These are phyloP conservation scores for Quercus glauca DNA, from an alignment of 306 rosid genomes.

Conservation along the genomic window DNA sequence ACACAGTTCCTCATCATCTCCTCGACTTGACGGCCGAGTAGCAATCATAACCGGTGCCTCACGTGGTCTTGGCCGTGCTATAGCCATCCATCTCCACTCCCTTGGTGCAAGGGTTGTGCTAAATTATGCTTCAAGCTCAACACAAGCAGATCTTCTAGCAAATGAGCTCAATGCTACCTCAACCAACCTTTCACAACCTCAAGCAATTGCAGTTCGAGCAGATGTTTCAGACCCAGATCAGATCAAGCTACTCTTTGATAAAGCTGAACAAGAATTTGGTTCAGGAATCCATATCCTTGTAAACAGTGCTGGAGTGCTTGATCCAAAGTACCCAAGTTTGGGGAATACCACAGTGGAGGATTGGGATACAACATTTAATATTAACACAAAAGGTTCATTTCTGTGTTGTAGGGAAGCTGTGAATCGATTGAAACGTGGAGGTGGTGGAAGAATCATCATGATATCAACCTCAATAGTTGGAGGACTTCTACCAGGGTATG, in stretches of 20 bases:
- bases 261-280: constrained; percentile 30
- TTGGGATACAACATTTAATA: constrained; percentile 38
- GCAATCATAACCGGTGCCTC: constrained; percentile 53
- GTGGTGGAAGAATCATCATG: constrained; percentile 47
- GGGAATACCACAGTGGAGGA: constrained; percentile 32
- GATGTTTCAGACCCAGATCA: constrained; percentile 44
- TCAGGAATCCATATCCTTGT: constrained; percentile 30
- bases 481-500: constrained; percentile 31
- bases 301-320: constrained; percentile 43
- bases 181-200: background rate
- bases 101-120: constrained; percentile 45
- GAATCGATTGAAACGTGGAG: constrained; percentile 31
- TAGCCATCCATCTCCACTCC: constrained; percentile 49
- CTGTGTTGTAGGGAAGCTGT: constrained; percentile 35
- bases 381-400: constrained; percentile 45
- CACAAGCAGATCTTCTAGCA: constrained; percentile 37
- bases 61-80: constrained; percentile 50
- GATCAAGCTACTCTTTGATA: constrained; percentile 38
- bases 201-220: constrained; percentile 33
- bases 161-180: constrained; percentile 33
- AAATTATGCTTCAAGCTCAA: constrained; percentile 34
- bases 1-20: background rate
- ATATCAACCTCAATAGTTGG: constrained; percentile 26
- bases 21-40: constrained; percentile 34
- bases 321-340: constrained; percentile 33